Base-by-base conservation (phyloP, 2,329 filamentous ascomycete species). In the Fusarium temperatum region DNA sequence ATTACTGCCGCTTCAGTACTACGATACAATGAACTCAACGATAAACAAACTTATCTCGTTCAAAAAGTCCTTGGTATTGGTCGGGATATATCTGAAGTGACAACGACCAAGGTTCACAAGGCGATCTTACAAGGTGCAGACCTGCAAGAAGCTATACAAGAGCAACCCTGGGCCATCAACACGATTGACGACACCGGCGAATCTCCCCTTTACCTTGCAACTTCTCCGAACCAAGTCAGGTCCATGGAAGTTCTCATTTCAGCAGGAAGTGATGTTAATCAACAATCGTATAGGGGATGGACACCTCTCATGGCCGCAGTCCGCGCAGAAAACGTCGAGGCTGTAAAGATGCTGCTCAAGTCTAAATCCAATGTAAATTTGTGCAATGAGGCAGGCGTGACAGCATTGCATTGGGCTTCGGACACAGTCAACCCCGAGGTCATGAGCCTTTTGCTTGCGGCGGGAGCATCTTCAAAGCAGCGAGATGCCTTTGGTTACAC, bases 131-230 rank as follows among this genome's bases (percentile, higher is more conserved):
- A 22, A 15, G 15, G 53, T 1, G 2, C 8, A 10, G 35, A 38
- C 13, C 47, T 74, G 6, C 22, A 45, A 10, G 30, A n/a, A 35
- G 63, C 53, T 24, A 14, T 74, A 3, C 15, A 44, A 11, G 44
- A 68, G 8, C 68, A 76, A 8, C 54, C 71, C 22, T 69, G 68
- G 63, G 53, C 65, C 8, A 53, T 70, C 10, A 20, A 64, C 48
- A 44, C 48, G 3, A n/a, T 68, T 3, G 58, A 70, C 22, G 7
- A 13, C 6, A 39, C 17, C 0, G 65, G 63, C 0, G 2, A 20
- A 0, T 20, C 60, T 2, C 60, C 73, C 3, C 48, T 76, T 28
- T 2, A 24, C 6, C 5, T 55, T 3, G 65, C 68, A 14, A 12
- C 22, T 3, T 0, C 0, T 1, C 3, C 0, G 0, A 3, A 30